Evolutionary conservation across 768 basidiomycete species (phyloP), one percentile per base, ranked within the genome.

Genomic region (Clitopilus hobsonii): DNA sequence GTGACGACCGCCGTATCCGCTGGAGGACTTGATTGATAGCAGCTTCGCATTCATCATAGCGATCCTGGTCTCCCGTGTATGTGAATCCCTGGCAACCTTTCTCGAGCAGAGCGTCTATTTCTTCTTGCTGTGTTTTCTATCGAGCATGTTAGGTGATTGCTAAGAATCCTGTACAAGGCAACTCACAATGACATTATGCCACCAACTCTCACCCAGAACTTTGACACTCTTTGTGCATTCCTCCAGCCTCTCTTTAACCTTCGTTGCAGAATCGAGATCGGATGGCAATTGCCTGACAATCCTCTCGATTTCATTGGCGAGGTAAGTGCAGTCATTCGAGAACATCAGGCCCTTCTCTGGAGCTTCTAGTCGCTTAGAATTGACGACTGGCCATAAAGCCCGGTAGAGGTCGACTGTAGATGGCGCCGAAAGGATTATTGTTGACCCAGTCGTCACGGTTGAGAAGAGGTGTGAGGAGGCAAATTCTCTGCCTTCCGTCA

Each of bases 281-380:
- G 63, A 59, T 47, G 68, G 69, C 20, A 84, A 58, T 18, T 20
- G 41, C 22, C 18, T 45, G 14, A 45, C 41, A 5, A 45, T 18
- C 25, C 72, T 73, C 54, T 72, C 74, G 0, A 87, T 65, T 60
- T 87, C 80, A 20, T 70, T 68, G 26, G 75, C 76, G 24, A 95
- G 76, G 65, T 87, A 91, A 20, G 80, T 61, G 60, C 86, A 91
- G 58, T 95, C 88, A 65, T 97, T 97, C 16, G 90, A 85, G 65
- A 88, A 88, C 49, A 83, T 81, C 79, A 96, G 85, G 1, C 79
- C 74, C 24, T 75, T 69, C 18, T 81, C 82, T 8, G 85, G 72
- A 0, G 77, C 71, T 30, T 75, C 65, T 26, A 89, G 67, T 45
- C 75, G 71, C 30, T 72, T 61, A 0, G 73, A 67, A 56, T 83